Evolutionary conservation across 2,329 filamentous ascomycete genomes (phyloP), one percentile per base, ranked within the genome.

Genomic region (Cladosporium velox): DNA sequence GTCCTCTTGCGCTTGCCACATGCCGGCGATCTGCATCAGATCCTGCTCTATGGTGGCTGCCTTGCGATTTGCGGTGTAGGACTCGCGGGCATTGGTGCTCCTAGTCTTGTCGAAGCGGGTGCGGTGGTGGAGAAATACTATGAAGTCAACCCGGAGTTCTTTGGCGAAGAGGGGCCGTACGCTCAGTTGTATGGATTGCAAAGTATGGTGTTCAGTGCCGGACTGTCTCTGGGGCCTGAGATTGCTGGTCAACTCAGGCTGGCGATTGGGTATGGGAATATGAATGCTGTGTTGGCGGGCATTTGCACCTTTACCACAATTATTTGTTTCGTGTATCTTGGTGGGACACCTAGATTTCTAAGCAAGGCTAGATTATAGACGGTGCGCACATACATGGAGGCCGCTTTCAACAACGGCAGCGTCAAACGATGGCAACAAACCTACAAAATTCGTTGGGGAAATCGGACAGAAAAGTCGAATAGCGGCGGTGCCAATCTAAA

Each of bases 101-200:
- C 85, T 0, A 80, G 80, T 11, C 81, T 88, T 10, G 86, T 88
- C 21, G 87, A 89, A 73, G 80, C 84, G 1, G 85, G 85, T 5
- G 77, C 79, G 12, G 79, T 88, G 0, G 81, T 88, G 1, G 82
- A 86, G 68, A 81, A 79, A 51, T 88, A 86, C 70, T 81, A 86
- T 67, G 78, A 82, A 55, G 82, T 82, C 1, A 89, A 88, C 65
- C 79, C 79, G 1, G 81, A 81, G 0, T 78, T 86, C 60, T 89
- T 88, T 69, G 84, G 85, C 0, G 75, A 79, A 1, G 79, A 84
- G 4, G 85, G 85, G 0, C 87, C 87, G 0, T 89, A 89, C 72
- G 87, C 87, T 1, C 88, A 90, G 75, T 79, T 90, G 0, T 90
- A 89, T 73, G 87, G 85, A 2, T 78, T 90, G 66, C 88, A 86